Evolutionary conservation across 2,329 filamentous ascomycete genomes (phyloP).

Genomic region (Mollisia scopiformis): DNA sequence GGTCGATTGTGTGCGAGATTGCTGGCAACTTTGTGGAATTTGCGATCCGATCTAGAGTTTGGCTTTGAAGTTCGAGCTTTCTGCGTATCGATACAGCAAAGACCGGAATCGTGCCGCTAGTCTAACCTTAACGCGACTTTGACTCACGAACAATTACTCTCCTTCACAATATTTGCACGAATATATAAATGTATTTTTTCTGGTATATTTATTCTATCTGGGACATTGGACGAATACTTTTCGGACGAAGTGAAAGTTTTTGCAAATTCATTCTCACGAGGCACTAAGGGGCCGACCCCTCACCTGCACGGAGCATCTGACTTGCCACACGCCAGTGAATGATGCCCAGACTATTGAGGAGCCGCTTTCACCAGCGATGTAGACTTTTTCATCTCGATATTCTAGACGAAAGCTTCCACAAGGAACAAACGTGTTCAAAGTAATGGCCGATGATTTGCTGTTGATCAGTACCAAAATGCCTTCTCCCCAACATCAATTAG

Average conservation of each 20-base stretch:
- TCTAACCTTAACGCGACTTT: background rate
- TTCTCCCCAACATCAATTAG: too few relatives aligned
- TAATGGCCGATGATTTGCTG: too few relatives aligned
- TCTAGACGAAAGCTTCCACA: too few relatives aligned
- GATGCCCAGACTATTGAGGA: too few relatives aligned
- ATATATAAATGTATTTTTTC: too few relatives aligned
- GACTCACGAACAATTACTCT: background rate
- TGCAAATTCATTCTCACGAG: background rate
- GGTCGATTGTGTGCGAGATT: slow-evolving; percentile 15
- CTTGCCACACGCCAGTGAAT: too few relatives aligned
- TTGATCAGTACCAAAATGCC: too few relatives aligned
- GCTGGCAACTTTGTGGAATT: slow-evolving; percentile 6
- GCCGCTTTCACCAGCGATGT: too few relatives aligned
- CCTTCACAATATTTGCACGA: too few relatives aligned
- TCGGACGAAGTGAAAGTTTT: background rate
- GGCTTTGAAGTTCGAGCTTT: slow-evolving; percentile 3
- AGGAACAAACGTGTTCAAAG: too few relatives aligned
- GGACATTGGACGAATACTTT: background rate
- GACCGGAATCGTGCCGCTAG: background rate
- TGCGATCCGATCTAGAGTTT: slow-evolving; percentile 7
- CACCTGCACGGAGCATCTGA: too few relatives aligned
- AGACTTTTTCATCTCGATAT: too few relatives aligned
- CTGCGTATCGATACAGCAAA: slow-evolving; percentile 6
- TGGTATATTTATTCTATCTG: background rate
- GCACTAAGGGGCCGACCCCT: background rate